Evolutionary conservation across 768 basidiomycete genomes (phyloP).

Genomic region (Pilatotrama ljubarskyi): DNA sequence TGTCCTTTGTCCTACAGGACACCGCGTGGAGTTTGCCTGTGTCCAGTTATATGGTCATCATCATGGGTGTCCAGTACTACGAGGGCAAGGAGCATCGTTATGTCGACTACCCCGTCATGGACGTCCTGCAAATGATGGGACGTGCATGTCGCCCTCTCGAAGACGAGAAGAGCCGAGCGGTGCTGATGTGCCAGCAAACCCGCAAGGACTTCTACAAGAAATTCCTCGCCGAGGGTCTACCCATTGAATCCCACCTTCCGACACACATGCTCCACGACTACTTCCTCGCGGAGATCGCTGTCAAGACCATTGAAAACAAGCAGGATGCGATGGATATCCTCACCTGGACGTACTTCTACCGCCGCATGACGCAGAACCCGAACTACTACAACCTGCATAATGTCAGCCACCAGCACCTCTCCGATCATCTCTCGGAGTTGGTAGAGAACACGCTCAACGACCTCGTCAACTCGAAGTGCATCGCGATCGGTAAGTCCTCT

Average conservation of each 20-base stretch:
- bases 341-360: conserved; percentile 99
- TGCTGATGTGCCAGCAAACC: conserved; percentile 97
- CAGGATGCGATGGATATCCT: conserved; percentile 98
- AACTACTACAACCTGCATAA: conserved; percentile 95
- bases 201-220: conserved; percentile 99
- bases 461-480: conserved; percentile 93
- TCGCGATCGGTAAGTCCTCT: conserved; percentile 67
- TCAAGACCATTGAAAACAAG: conserved; percentile 99
- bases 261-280: conserved; percentile 93
- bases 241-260: conserved; percentile 93
- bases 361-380: conserved; percentile 96
- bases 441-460: conserved; percentile 93
- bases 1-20: conserved; percentile 57
- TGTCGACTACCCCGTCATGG: conserved; percentile 97
- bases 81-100: conserved; percentile 99
- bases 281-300: conserved; percentile 97
- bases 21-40: conserved; percentile 96
- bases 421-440: conserved; percentile 93
- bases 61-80: conserved; percentile 98
- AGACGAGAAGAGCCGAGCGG: conserved; percentile 89
- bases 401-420: conserved; percentile 92
- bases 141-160: conserved; percentile 90
- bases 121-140: conserved; percentile 99
- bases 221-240: conserved; percentile 95
- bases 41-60: conserved; percentile 95